Percentiles rank a stretch among this genome's conserved stretches.
Evolutionary conservation across 495 filamentous ascomycete species (phyloP).

Genomic region (Hypoxylon fragiforme): DNA sequence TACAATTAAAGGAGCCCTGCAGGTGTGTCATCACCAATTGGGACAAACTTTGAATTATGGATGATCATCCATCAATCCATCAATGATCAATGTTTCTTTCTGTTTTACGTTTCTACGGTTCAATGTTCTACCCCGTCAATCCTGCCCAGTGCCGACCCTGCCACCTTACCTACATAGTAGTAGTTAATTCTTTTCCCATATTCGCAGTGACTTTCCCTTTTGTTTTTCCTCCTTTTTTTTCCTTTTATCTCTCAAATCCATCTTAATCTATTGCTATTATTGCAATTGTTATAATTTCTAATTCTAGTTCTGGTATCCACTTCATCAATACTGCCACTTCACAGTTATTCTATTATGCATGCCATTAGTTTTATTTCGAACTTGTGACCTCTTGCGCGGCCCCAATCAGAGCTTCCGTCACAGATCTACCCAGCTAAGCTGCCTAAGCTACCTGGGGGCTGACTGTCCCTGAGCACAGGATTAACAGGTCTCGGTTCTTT

Average conservation of each 20-base stretch:
- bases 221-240: constrained; percentile 7
- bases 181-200: constrained; percentile 17
- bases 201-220: constrained; percentile 7
- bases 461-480: constrained; percentile 16
- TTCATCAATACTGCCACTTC: constrained; percentile 1
- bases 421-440: constrained; percentile 15
- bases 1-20: constrained; percentile 5
- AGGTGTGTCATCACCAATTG: too few species aligned
- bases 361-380: constrained; percentile 3
- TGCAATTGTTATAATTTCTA: too few species aligned
- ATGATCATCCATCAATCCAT: neutral
- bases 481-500: constrained; percentile 24
- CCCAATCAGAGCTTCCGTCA: constrained; percentile 28
- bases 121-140: too few species aligned
- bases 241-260: too few species aligned
- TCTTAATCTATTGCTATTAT: too few species aligned
- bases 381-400: constrained; percentile 22
- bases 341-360: constrained; percentile 10
- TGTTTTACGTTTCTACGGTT: too few species aligned
- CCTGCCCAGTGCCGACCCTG: too few species aligned
- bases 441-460: constrained; percentile 23
- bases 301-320: constrained; percentile 19
- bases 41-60: too few species aligned
- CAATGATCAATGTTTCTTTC: neutral
- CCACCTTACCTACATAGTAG: too few species aligned